Evolutionary conservation across 2,329 filamentous ascomycete species (phyloP), one percentile per base, ranked within the genome.

Genomic region (Fusarium sp.): DNA sequence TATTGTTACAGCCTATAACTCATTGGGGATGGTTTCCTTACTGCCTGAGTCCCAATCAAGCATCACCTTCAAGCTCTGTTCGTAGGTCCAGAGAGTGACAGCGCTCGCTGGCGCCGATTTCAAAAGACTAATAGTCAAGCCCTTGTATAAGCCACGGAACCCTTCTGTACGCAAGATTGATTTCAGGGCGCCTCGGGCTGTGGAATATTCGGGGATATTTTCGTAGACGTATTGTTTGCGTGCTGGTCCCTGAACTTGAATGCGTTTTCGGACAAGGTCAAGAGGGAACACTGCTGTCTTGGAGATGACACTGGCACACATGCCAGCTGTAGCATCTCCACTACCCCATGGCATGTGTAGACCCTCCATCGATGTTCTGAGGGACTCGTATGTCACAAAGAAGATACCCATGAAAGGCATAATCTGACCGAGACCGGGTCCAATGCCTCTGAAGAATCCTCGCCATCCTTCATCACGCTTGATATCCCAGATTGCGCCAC

Each of bases 371-470:
- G 86, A 87, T 9, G 88, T 78, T 8, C 92, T 86, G 53, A 97
- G 82, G 12, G 86, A 85, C 80, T 99, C 96, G 82, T 98, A 99
- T 42, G 89, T 87, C 34, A 92, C 88, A 81, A 99, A 99, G 83
- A 99, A 98, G 4, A 97, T 85, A 16, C 96, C 96, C 96, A 99
- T 99, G 79, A 95, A 97, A 4, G 96, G 96, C 12, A 97, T 89
- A 50, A 98, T 96, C 82, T 98, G 94, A 27, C 86, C 91, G 23
- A 98, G 83, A 0, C 91, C 93, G 3, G 95, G 94, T 2, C 87
- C 87, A 34, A 97, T 83, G 5, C 96, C 96, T 50, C 93, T 92
- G 80, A 97, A 99, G 82, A 97, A 98, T 0, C 96, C 96, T 6
- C 80, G 79, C 0, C 82, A 73, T 0, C 96, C 96, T 82, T 99